phyloP scores from a whole-genome alignment of 1,284 basidiomycete genomes.

The Rhodotorula sp. region DNA sequence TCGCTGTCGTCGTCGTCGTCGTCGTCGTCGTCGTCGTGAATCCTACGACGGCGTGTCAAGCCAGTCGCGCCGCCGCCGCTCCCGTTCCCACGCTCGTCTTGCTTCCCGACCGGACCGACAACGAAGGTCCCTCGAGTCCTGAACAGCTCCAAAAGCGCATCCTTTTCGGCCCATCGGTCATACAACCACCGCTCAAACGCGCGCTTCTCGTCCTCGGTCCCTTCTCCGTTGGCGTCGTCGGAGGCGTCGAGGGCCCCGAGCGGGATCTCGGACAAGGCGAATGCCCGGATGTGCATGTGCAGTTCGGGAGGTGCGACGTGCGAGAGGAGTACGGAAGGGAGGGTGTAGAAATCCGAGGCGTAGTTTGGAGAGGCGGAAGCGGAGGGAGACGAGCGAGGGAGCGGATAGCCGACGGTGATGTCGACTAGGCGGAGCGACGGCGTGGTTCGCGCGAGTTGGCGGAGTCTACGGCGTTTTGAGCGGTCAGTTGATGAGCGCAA shows the following conservation, averaged over 20 bases:
- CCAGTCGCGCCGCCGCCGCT: too few species aligned
- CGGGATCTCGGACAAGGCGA: conserved; percentile 56
- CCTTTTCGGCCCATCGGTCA: conserved; percentile 79
- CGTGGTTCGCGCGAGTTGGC: conserved; percentile 73
- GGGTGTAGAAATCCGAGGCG: conserved; percentile 81
- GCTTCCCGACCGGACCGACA: not conserved
- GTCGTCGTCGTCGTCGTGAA: not conserved
- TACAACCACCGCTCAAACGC: conserved; percentile 82
- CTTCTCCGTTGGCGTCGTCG: conserved; percentile 50
- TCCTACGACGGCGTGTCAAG: not conserved
- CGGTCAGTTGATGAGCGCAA: not conserved
- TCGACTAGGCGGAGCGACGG: conserved; percentile 65
- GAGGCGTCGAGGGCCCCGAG: conserved; percentile 14
- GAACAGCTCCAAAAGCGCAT: conserved; percentile 54
- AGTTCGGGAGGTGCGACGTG: conserved; percentile 78
- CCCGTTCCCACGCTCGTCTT: not conserved
- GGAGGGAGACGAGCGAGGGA: conserved; percentile 10
- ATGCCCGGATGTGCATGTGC: conserved; percentile 79
- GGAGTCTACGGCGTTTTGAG: conserved; percentile 54
- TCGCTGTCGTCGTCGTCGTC: conserved; percentile 1
- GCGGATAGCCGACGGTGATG: conserved; percentile 42
- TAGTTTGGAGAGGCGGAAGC: conserved; percentile 45
- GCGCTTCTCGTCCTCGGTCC: conserved; percentile 65
- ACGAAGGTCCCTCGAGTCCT: conserved; percentile 15
- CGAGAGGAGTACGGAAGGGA: conserved; percentile 73